phyloP scores from a whole-genome alignment of 768 basidiomycete species.

The Boletus tomentosulus region DNA sequence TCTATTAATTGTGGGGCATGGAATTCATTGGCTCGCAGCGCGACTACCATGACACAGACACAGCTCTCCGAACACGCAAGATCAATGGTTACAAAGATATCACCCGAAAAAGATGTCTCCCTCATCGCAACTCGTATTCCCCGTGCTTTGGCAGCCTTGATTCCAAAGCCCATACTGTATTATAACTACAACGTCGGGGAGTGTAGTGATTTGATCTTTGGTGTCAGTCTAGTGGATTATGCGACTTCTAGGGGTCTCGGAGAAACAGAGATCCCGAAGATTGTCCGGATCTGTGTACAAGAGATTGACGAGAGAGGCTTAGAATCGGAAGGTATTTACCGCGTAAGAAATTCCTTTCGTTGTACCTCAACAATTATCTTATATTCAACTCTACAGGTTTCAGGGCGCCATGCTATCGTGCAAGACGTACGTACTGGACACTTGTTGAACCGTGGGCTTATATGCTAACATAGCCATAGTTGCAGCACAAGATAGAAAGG shows the following conservation, averaged over 20 bases:
- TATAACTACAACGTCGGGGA: conserved; percentile 77
- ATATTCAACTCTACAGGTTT: conserved; percentile 46
- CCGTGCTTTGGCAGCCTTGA: conserved; percentile 57
- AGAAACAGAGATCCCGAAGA: conserved; percentile 76
- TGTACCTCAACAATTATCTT: neutral
- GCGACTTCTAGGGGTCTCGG: conserved; percentile 71
- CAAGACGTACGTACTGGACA: conserved; percentile 55
- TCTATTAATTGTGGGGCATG: neutral
- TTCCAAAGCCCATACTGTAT: conserved; percentile 71
- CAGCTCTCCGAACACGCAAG: conserved; percentile 67
- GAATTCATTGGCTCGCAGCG: conserved; percentile 41
- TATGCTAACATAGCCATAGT: conserved; percentile 36
- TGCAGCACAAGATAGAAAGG: conserved; percentile 83
- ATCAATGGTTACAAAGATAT: conserved; percentile 59
- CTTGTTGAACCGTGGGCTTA: neutral
- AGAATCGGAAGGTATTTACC: conserved; percentile 76
- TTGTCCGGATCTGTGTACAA: conserved; percentile 73
- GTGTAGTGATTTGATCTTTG: conserved; percentile 87
- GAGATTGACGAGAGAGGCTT: conserved; percentile 81
- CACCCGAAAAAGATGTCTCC: conserved; percentile 64
- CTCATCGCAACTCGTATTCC: conserved; percentile 54
- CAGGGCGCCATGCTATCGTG: conserved; percentile 80
- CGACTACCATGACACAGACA: conserved; percentile 71
- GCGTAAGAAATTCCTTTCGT: conserved; percentile 40
- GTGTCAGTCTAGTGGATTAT: conserved; percentile 84